Base-by-base conservation (phyloP, 2,329 filamentous ascomycete genomes). In the Fusarium pseudoanthophilum region DNA sequence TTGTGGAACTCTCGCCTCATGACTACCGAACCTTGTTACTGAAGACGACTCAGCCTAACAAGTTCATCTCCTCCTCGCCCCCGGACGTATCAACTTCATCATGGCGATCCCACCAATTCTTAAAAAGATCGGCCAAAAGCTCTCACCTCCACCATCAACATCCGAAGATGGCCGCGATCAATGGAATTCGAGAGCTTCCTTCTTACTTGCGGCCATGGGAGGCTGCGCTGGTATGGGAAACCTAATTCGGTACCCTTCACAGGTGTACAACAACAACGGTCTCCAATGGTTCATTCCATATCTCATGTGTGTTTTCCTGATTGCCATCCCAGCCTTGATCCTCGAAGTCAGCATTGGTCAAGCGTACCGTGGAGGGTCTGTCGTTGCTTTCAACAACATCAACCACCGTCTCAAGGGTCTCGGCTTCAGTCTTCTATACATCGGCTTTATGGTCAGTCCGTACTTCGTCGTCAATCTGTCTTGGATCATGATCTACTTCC, bases 331-430 rank as follows among this genome's bases (percentile, higher is more conserved):
- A 0, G 83, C 85, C 1, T 82, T 90, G 42, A 84, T 89, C 18
- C 84, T 89, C 28, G 88, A 90, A 76, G 88, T 90, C 57, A 92
- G 92, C 60, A 94, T 93, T 59, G 94, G 94, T 52, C 92, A 89
- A 74, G 87, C 87, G 9, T 88, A 89, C 74, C 86, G 87, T 18
- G 87, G 86, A 43, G 87, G 87, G 18, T 85, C 84, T 7, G 86
- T 88, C 43, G 85, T 89, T 60, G 87, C 87, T 9, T 89, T 84
- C 76, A 86, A 87, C 80, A 87, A 85, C 71, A 81, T 90, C 67
- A 84, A 88, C 74, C 79, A 83, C 58, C 83, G 87, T 13, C 80
- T 89, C 39, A 88, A 87, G 71, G 88, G 88, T 5, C 82, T 87
- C 6, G 88, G 88, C 0, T 79, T 89, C 51, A 86, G 85, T 14